These are phyloP conservation scores for Calophaca sinica DNA, from an alignment of 306 rosid species.

Conservation along the genomic window DNA sequence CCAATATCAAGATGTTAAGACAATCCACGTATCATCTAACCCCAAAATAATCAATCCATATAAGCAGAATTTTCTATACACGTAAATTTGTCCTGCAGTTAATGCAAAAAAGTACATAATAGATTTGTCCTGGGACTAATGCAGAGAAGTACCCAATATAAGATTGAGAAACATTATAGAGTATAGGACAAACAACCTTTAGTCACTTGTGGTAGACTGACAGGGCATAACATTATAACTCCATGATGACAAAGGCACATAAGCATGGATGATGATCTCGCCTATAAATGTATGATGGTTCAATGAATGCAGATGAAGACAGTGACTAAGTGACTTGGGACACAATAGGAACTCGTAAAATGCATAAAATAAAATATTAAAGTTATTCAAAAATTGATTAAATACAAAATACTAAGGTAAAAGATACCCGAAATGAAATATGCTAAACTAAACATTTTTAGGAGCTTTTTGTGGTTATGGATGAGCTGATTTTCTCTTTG, in stretches of 20 bases:
- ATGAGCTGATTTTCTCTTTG: constrained; percentile 81
- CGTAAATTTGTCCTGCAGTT: too few species aligned
- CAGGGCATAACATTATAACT: constrained; percentile 52
- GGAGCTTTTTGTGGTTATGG: constrained; percentile 52
- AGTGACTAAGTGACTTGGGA: constrained; percentile 50
- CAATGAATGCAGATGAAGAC: constrained; percentile 56
- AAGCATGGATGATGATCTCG: constrained; percentile 61
- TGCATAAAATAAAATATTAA: neutral
- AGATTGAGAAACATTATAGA: too few species aligned
- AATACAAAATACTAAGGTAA: constrained; percentile 16
- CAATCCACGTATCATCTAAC: too few species aligned
- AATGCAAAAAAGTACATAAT: too few species aligned
- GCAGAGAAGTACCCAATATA: too few species aligned
- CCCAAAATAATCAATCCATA: too few species aligned
- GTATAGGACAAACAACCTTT: too few species aligned
- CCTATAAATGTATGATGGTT: constrained; percentile 52
- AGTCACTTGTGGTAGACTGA: constrained; percentile 48
- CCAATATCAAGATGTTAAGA: constrained; percentile 41
- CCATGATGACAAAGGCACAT: constrained; percentile 67
- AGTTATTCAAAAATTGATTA: constrained; percentile 22
- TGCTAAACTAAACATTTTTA: constrained; percentile 58
- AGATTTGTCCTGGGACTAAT: too few species aligned
- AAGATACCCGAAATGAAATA: neutral
- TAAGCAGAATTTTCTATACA: too few species aligned
- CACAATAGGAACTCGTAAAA: constrained; percentile 52